These are phyloP conservation scores for Aspergillus sp. DNA, from an alignment of 2,329 filamentous ascomycete species.

Conservation along the genomic window DNA sequence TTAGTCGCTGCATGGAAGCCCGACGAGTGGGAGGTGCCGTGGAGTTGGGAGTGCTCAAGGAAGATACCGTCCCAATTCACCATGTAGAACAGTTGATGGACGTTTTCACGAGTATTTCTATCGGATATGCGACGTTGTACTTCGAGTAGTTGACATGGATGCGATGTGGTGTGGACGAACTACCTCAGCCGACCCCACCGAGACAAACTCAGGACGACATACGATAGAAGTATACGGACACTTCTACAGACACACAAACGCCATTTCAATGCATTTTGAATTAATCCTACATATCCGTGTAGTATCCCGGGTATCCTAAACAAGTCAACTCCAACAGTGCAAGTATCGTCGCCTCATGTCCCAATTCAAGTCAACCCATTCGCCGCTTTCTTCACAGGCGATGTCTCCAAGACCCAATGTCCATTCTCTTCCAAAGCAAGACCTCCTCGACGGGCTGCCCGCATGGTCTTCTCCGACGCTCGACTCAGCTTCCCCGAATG, in stretches of 20 bases:
- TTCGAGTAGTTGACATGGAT: not conserved
- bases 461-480: slow-evolving; percentile 39
- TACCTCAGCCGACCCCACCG: too few relatives aligned
- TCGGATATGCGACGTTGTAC: not conserved
- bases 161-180: too few relatives aligned
- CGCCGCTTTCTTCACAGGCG: slow-evolving; percentile 28
- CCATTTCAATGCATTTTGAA: too few relatives aligned
- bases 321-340: too few relatives aligned
- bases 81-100: not conserved
- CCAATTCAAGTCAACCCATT: slow-evolving; percentile 22
- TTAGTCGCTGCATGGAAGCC: slow-evolving; percentile 29
- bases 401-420: slow-evolving; percentile 38
- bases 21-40: slow-evolving; percentile 10
- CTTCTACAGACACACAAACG: too few relatives aligned
- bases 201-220: too few relatives aligned
- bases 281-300: too few relatives aligned
- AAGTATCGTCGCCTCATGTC: too few relatives aligned
- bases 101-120: not conserved
- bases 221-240: too few relatives aligned
- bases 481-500: slow-evolving; percentile 57
- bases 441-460: slow-evolving; percentile 39
- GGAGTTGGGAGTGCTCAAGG: too few relatives aligned
- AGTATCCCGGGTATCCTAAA: too few relatives aligned
- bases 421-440: slow-evolving; percentile 43
- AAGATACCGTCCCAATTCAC: too few relatives aligned